Base-by-base conservation (phyloP, 2,329 filamentous ascomycete genomes). In the Calonectria hongkongensis region DNA sequence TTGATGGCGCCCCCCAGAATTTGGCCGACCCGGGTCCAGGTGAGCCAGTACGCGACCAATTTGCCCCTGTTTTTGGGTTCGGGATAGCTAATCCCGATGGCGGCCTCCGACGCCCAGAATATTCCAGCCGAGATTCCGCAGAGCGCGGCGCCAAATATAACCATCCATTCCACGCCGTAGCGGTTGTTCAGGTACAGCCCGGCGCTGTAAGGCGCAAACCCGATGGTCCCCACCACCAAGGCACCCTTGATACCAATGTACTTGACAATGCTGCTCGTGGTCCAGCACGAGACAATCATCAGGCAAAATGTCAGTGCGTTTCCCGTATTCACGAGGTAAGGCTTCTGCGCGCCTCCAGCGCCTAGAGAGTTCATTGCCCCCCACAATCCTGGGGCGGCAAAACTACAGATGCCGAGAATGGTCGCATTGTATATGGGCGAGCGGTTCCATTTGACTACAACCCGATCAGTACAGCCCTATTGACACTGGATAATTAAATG, bases 1-100 rank as follows among this genome's bases (percentile, higher is more conserved):
- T 92, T 93, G 76, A 94, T 91, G 0, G 91, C 91, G 7, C 92
- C 92, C 1, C 92, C 92, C 0, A 94, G 80, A 13, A 79, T 76
- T 39, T 78, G 75, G 1, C 78, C 74, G 92, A 91, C 76, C 90
- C 92, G 1, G 88, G 92, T 27, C 86, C 85, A 88, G 0, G 83
- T 84, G 18, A 94, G 85, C 92, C 92, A 94, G 75, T 92, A 90
- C 0, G 91, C 92, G 0, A 94, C 84, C 58, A 90, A 88, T 1
- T 86, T 86, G 0, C 90, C 91, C 74, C 89, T 87, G 36, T 92
- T 92, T 66, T 88, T 88, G 0, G 92, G 91, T 73, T 94, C 92
- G 0, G 92, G 92, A 73, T 94, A 94, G 0, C 89, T 87, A 9
- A 94, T 87, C 0, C 81, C 83, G 13, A 85, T 82, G 1, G 80